Conservation (phyloP, 768 basidiomycete species). For the Sarcodon aspratus region DNA sequence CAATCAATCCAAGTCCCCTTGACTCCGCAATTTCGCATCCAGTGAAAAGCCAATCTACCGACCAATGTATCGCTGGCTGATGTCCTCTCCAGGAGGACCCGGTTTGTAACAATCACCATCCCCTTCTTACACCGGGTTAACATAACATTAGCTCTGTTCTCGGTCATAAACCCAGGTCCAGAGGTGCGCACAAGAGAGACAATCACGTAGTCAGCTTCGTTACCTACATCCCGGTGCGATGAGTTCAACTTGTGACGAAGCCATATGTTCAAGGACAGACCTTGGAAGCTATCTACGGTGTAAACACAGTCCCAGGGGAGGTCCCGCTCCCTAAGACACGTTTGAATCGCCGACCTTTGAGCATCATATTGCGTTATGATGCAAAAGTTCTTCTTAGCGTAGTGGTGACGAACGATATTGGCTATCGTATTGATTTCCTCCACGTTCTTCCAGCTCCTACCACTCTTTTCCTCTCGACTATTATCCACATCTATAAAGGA, state of each 20-base stretch:
- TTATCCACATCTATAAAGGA: conserved; percentile 31
- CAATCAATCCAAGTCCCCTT: too few relatives aligned
- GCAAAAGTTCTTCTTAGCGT: conserved; percentile 24
- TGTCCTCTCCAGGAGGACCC: conserved; percentile 21
- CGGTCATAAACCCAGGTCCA: conserved; percentile 33
- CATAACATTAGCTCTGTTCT: conserved; percentile 41
- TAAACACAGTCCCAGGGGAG: conserved; percentile 32
- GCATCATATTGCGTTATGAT: conserved; percentile 46
- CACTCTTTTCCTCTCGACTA: conserved; percentile 24
- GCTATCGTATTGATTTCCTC: conserved; percentile 29
- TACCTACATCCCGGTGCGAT: conserved; percentile 22
- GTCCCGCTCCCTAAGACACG: conserved; percentile 19
- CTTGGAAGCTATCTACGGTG: conserved; percentile 48
- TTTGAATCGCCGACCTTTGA: conserved; percentile 32
- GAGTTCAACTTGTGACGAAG: neutral
- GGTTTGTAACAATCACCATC: conserved; percentile 35
- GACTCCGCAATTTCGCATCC: neutral
- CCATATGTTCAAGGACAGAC: conserved; percentile 11
- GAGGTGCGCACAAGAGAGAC: conserved; percentile 39
- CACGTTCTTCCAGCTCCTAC: conserved; percentile 38
- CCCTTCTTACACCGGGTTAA: conserved; percentile 34
- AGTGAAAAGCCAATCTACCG: too few relatives aligned
- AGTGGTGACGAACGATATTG: conserved; percentile 30
- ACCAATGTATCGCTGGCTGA: too few relatives aligned
- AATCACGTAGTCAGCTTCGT: conserved; percentile 38